Percentiles rank a stretch among this genome's conserved stretches.
Conservation (phyloP, 495 filamentous ascomycete species). For the Schizothecium vesticola region DNA sequence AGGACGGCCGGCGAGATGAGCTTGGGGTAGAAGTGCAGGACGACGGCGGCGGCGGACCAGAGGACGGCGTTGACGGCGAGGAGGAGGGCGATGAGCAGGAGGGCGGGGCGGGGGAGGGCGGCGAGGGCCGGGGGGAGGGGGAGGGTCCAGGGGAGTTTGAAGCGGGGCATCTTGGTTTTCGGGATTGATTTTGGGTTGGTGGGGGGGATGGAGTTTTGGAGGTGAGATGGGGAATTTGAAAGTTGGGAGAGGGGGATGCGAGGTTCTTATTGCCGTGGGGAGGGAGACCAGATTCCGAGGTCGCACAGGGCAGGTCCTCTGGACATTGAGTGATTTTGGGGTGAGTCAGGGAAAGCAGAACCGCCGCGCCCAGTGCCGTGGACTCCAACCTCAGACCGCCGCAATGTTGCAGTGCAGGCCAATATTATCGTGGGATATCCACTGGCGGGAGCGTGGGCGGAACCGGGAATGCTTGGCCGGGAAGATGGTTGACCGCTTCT, state of each 20-base stretch:
- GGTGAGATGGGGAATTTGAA: too few relatives aligned
- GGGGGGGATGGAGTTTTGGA: too few relatives aligned
- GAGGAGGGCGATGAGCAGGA: slow-evolving; percentile 62
- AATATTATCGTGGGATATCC: neutral
- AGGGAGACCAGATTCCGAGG: neutral
- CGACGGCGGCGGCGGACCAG: slow-evolving; percentile 68
- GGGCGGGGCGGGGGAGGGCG: slow-evolving; percentile 56
- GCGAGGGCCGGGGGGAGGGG: slow-evolving; percentile 27
- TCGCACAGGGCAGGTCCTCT: neutral
- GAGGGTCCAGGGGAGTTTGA: slow-evolving; percentile 10
- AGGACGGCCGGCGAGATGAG: slow-evolving; percentile 74
- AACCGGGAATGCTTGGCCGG: neutral
- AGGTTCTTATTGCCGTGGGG: neutral
- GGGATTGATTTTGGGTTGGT: too few relatives aligned
- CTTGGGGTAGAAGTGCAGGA: slow-evolving; percentile 51
- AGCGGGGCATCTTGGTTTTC: slow-evolving; percentile 7
- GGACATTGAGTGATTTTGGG: neutral
- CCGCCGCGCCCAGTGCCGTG: too few relatives aligned
- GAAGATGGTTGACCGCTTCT: neutral
- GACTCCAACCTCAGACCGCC: neutral
- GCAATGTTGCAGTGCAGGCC: neutral
- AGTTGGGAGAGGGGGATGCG: neutral
- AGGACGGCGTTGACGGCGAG: slow-evolving; percentile 60
- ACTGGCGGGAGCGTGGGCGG: neutral
- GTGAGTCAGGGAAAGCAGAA: neutral